Percentiles rank a stretch among this genome's conserved stretches.
Conservation (phyloP, 1,139 yeast genomes). For the Magnusiomyces suaveolens region DNA sequence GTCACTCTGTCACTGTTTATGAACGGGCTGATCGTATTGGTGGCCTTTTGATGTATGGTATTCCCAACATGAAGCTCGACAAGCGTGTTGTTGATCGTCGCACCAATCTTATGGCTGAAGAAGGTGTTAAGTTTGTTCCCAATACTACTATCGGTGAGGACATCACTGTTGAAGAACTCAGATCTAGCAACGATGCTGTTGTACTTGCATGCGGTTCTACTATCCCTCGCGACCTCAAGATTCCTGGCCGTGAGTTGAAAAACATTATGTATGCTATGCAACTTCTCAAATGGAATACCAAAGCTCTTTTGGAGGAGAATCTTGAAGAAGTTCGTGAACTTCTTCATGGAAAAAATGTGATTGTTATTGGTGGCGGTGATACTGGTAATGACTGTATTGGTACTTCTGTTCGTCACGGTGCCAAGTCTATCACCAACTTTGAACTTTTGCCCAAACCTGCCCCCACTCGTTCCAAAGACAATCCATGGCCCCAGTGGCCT, state of each 20-base stretch:
- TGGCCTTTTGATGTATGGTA: constrained; percentile 97
- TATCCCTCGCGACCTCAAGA: constrained; percentile 86
- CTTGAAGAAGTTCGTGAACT: constrained; percentile 65
- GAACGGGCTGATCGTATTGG: constrained; percentile 95
- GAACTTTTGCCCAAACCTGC: constrained; percentile 94
- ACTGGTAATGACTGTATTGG: constrained; percentile 99
- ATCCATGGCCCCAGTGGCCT: constrained; percentile 99
- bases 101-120: constrained; percentile 80
- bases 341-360: constrained; percentile 77
- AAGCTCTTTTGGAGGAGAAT: constrained; percentile 75
- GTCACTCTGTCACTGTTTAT: constrained; percentile 81
- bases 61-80: constrained; percentile 97
- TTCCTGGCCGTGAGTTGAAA: constrained; percentile 85
- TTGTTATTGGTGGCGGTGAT: constrained; percentile 99
- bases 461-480: constrained; percentile 74
- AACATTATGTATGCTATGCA: constrained; percentile 95
- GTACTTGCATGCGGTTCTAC: constrained; percentile 94
- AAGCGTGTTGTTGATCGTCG: constrained; percentile 88
- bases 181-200: constrained; percentile 64
- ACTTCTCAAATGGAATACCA: constrained; percentile 76
- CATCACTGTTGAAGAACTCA: constrained; percentile 55
- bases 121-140: constrained; percentile 73
- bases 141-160: constrained; percentile 81
- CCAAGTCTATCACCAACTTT: constrained; percentile 88
- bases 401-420: constrained; percentile 95